Conservation (phyloP, 2,329 filamentous ascomycete genomes). For the Dothidotthia symphoricarpi region DNA sequence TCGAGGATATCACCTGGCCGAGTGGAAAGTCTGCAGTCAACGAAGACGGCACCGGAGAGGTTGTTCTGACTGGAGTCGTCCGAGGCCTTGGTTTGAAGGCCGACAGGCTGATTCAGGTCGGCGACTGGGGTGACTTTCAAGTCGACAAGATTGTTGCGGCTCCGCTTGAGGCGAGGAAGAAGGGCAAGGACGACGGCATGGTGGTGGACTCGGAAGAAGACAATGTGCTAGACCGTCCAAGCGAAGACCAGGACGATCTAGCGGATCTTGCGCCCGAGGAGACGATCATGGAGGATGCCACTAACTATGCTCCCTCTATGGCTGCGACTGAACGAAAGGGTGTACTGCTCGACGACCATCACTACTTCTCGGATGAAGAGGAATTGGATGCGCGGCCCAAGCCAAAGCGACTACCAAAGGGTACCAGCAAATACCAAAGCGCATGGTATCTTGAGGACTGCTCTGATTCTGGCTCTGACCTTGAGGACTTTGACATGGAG, state of each 20-base stretch:
- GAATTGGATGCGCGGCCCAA: conserved; percentile 56
- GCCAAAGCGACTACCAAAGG: conserved; percentile 78
- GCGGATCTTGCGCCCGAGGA: conserved; percentile 85
- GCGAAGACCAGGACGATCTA: conserved; percentile 78
- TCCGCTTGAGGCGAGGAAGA: conserved; percentile 59
- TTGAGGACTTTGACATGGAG: conserved; percentile 62
- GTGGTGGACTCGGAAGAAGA: conserved; percentile 59
- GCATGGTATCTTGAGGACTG: conserved; percentile 88
- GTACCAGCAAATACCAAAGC: conserved; percentile 90
- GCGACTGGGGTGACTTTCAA: conserved; percentile 92
- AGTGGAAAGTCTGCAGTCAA: conserved; percentile 46
- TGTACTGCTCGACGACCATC: conserved; percentile 91
- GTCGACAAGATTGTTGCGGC: conserved; percentile 84
- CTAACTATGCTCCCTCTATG: conserved; percentile 47
- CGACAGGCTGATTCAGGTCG: conserved; percentile 84
- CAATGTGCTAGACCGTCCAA: conserved; percentile 67
- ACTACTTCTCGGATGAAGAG: conserved; percentile 94
- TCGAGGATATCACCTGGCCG: conserved; percentile 76
- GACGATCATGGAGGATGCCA: conserved; percentile 70
- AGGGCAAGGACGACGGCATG: conserved; percentile 65
- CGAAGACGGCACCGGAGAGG: conserved; percentile 54
- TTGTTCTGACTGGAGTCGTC: conserved; percentile 79
- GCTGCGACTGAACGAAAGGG: conserved; percentile 64
- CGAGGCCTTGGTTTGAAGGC: conserved; percentile 84
- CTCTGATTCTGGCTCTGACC: conserved; percentile 81